These are phyloP conservation scores for Cyclotella cryptica DNA, from an alignment of 108 stramenopile species.

Conservation along the genomic window DNA sequence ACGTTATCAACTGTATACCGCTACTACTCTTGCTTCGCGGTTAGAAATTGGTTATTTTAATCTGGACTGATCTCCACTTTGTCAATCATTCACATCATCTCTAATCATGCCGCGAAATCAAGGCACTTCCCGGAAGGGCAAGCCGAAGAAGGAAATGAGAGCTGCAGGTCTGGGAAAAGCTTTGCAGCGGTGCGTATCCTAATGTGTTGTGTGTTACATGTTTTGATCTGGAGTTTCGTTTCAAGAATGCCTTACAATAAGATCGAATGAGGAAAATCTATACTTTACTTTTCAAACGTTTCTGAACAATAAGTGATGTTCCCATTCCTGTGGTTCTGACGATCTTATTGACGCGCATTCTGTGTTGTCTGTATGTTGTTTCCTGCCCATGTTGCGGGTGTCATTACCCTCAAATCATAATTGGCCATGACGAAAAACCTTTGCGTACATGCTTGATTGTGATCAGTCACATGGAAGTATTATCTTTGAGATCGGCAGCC, in stretches of 20 bases:
- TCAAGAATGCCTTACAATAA: neutral
- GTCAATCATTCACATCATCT: neutral
- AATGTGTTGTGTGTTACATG: neutral
- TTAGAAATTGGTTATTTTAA: no score
- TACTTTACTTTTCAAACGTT: constrained; percentile 45
- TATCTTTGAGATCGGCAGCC: constrained; percentile 63
- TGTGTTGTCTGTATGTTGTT: neutral
- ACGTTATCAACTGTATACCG: no score
- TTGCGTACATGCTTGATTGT: constrained; percentile 38
- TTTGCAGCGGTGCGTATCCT: constrained; percentile 60
- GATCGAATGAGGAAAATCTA: constrained; percentile 56
- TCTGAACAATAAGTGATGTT: constrained; percentile 40
- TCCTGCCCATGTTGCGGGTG: neutral
- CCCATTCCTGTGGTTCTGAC: constrained; percentile 48
- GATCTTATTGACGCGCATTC: constrained; percentile 26
- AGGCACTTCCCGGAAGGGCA: constrained; percentile 92
- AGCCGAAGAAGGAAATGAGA: constrained; percentile 87
- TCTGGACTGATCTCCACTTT: no score
- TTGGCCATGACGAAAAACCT: constrained; percentile 56
- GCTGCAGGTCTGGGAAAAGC: constrained; percentile 87
- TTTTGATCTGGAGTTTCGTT: neutral
- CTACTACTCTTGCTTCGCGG: no score
- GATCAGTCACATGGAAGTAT: constrained; percentile 40
- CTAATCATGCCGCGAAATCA: constrained; percentile 85
- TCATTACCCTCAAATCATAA: neutral